phyloP scores from a whole-genome alignment of 2,329 filamentous ascomycete species.

The Gyromitra esculenta region DNA sequence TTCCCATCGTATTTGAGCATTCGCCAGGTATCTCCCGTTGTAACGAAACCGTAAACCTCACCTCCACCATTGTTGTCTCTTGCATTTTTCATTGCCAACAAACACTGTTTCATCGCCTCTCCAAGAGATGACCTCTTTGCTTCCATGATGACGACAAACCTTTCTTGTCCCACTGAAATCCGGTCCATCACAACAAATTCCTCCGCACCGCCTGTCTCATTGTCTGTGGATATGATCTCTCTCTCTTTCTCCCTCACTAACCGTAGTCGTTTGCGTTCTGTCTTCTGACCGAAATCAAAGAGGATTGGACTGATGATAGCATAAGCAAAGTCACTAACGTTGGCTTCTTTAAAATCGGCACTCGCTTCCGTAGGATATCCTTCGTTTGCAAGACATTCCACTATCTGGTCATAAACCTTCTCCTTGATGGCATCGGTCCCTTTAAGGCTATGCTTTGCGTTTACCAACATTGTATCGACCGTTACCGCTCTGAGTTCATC shows the following conservation, averaged over 20 bases:
- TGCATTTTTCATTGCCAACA: conserved; percentile 31
- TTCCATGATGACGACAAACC: conserved; percentile 27
- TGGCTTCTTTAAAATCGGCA: conserved; percentile 27
- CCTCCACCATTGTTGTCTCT: conserved; percentile 41
- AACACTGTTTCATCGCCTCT: conserved; percentile 30
- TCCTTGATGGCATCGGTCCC: too few relatives aligned
- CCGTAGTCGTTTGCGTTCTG: neutral
- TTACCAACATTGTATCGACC: too few relatives aligned
- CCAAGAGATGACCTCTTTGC: conserved; percentile 18
- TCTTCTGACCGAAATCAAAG: neutral
- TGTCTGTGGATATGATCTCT: neutral
- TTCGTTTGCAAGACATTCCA: conserved; percentile 34
- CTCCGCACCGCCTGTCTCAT: neutral
- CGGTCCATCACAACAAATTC: neutral
- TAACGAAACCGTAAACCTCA: conserved; percentile 38
- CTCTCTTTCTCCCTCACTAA: neutral
- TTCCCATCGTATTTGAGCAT: neutral
- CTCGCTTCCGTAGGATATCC: conserved; percentile 27
- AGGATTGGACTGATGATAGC: neutral
- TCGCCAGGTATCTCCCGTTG: conserved; percentile 29
- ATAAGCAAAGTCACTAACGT: conserved; percentile 26
- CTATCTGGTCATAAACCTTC: conserved; percentile 25
- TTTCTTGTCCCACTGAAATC: conserved; percentile 7
- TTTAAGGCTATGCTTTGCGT: too few relatives aligned
- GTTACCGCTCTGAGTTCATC: neutral